A percentile compares a stretch with the other conserved stretches of the same genome.
Conservation (phyloP, 1,284 basidiomycete species). For the Termitomyces sp. region DNA sequence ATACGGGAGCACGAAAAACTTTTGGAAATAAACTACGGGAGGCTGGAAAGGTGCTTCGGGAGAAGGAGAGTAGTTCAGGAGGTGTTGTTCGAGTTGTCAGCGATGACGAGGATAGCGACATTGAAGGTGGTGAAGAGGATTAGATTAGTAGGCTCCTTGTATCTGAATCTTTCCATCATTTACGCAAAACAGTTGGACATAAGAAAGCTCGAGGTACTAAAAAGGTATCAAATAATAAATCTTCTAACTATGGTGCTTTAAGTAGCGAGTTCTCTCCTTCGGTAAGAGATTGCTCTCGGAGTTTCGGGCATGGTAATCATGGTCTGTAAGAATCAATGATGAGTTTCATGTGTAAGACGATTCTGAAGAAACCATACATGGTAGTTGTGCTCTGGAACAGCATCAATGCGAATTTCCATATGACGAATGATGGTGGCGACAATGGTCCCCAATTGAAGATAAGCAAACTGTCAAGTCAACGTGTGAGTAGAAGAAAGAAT, state of each 20-base stretch:
- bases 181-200: background rate
- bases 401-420: slow-evolving; percentile 69
- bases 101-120: slow-evolving; percentile 66
- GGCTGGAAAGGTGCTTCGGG: slow-evolving; percentile 62
- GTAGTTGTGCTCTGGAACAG: slow-evolving; percentile 86
- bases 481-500: slow-evolving; percentile 5
- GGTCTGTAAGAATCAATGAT: slow-evolving; percentile 25
- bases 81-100: slow-evolving; percentile 67
- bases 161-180: background rate
- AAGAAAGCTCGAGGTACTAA: background rate
- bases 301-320: slow-evolving; percentile 42
- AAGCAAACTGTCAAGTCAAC: slow-evolving; percentile 71
- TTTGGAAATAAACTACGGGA: slow-evolving; percentile 71
- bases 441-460: slow-evolving; percentile 88
- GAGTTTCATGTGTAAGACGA: background rate
- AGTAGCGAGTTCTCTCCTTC: slow-evolving; percentile 28
- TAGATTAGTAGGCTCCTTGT: background rate
- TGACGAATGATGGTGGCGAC: slow-evolving; percentile 76
- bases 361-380: slow-evolving; percentile 47
- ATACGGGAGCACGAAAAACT: slow-evolving; percentile 72
- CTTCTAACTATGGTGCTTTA: background rate
- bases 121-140: slow-evolving; percentile 36
- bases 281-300: slow-evolving; percentile 31
- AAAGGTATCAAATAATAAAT: slow-evolving; percentile 4
- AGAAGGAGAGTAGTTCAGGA: slow-evolving; percentile 53